These are phyloP conservation scores for Moelleriella libera DNA, from an alignment of 2,329 filamentous ascomycete species.

Conservation along the genomic window DNA sequence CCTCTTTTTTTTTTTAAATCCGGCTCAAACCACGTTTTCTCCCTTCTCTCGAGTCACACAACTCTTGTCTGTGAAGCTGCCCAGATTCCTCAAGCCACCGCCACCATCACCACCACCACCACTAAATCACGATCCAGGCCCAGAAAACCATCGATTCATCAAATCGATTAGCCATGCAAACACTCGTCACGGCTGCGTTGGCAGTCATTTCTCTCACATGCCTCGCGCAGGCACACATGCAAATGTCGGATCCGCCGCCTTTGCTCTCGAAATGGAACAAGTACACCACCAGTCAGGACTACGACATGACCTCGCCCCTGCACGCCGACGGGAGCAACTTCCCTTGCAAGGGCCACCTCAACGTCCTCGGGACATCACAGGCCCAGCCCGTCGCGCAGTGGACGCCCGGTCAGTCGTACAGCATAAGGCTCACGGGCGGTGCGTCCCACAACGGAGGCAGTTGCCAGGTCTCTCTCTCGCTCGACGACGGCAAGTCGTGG, in stretches of 20 bases:
- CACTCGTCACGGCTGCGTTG: neutral
- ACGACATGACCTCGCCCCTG: constrained; percentile 59
- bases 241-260: constrained; percentile 37
- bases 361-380: constrained; percentile 26
- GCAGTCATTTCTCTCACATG: neutral
- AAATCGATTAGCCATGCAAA: neutral
- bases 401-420: constrained; percentile 44
- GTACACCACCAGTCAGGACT: constrained; percentile 42
- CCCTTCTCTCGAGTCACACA: too few species aligned
- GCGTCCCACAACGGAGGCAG: constrained; percentile 56
- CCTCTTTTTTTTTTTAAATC: too few species aligned
- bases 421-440: constrained; percentile 48
- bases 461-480: constrained; percentile 63
- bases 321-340: constrained; percentile 46
- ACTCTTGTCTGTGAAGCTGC: too few species aligned
- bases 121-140: neutral
- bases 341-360: constrained; percentile 57
- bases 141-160: too few species aligned
- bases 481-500: constrained; percentile 56
- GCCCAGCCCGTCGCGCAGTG: constrained; percentile 46
- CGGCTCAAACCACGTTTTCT: too few species aligned
- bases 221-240: constrained; percentile 38
- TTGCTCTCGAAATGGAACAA: constrained; percentile 39
- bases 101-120: neutral
- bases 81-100: too few species aligned